Evolutionary conservation across 2,329 filamentous ascomycete species (phyloP).

Genomic region (Scytalidium lignicola): DNA sequence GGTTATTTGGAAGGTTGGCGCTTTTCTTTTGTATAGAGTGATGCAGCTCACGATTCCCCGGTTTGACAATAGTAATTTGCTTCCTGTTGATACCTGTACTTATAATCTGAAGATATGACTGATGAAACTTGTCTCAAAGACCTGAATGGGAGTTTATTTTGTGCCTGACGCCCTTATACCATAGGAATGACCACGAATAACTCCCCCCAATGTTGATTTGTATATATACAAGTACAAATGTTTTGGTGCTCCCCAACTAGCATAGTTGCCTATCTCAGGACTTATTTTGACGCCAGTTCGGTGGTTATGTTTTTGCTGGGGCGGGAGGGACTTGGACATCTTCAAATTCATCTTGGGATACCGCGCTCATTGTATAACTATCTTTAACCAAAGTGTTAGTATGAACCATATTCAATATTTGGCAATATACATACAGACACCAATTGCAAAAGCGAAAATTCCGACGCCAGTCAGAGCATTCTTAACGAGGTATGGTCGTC

Average conservation of each 20-base stretch:
- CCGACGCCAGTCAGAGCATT: constrained; percentile 78
- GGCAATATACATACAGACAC: constrained; percentile 69
- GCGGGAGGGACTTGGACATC: constrained; percentile 83
- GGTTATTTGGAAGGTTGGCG: neutral
- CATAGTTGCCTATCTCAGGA: constrained; percentile 1
- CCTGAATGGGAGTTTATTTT: neutral
- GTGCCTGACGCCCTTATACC: neutral
- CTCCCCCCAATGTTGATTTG: constrained; percentile 2
- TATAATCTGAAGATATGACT: constrained; percentile 19
- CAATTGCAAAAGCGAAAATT: constrained; percentile 69
- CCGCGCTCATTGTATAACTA: constrained; percentile 69
- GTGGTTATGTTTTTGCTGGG: constrained; percentile 19
- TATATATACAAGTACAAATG: constrained; percentile 1
- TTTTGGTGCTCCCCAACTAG: neutral
- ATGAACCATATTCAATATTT: neutral
- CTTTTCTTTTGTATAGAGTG: constrained; percentile 14
- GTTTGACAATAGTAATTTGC: constrained; percentile 8
- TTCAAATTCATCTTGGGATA: constrained; percentile 95
- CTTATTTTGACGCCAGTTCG: constrained; percentile 9
- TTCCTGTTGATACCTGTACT: constrained; percentile 14
- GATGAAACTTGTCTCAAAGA: constrained; percentile 1
- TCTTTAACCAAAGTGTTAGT: constrained; percentile 40
- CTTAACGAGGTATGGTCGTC: constrained; percentile 86
- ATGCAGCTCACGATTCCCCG: constrained; percentile 10
- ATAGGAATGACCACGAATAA: neutral